These are phyloP conservation scores for Geranium rotundifolium DNA, from an alignment of 345 rosid species.

Conservation along the genomic window DNA sequence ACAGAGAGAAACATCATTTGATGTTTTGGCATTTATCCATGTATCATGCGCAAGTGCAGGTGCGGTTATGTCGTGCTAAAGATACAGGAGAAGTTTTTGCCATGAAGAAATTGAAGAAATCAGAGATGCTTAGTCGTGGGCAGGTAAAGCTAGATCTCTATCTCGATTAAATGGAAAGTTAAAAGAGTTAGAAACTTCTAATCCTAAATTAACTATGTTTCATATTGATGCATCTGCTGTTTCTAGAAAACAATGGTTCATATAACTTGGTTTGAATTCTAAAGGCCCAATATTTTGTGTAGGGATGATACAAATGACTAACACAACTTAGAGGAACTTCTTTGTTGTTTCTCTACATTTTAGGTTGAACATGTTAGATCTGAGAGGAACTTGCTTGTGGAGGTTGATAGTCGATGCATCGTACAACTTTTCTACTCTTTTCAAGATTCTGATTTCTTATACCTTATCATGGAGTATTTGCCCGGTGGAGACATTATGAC, in stretches of 20 bases:
- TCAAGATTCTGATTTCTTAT: slow-evolving; percentile 91
- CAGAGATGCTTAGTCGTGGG: slow-evolving; percentile 99
- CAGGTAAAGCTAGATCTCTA: slow-evolving; percentile 38
- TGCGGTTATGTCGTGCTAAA: slow-evolving; percentile 81
- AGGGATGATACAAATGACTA: not conserved
- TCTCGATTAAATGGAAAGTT: not conserved
- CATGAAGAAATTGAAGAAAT: slow-evolving; percentile 92
- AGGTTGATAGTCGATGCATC: slow-evolving; percentile 92
- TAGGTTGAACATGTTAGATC: slow-evolving; percentile 99
- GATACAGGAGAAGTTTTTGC: slow-evolving; percentile 77
- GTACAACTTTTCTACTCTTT: slow-evolving; percentile 89
- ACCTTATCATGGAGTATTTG: slow-evolving; percentile 95
- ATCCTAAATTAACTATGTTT: not conserved
- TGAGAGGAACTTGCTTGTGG: slow-evolving; percentile 93
- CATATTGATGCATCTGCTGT: not conserved
- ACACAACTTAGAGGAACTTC: too few species aligned
- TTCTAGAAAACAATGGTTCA: not conserved
- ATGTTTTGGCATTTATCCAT: not conserved
- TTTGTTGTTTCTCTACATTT: slow-evolving; percentile 9
- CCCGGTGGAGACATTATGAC: slow-evolving; percentile 99
- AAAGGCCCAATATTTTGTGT: not conserved
- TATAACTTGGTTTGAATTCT: not conserved
- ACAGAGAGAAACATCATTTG: not conserved
- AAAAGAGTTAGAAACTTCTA: too few species aligned
- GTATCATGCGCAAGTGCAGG: slow-evolving; percentile 29